Evolutionary conservation across 176 grass and related monocot genomes (phyloP).

Genomic region (Eremochloa ophiuroides): DNA sequence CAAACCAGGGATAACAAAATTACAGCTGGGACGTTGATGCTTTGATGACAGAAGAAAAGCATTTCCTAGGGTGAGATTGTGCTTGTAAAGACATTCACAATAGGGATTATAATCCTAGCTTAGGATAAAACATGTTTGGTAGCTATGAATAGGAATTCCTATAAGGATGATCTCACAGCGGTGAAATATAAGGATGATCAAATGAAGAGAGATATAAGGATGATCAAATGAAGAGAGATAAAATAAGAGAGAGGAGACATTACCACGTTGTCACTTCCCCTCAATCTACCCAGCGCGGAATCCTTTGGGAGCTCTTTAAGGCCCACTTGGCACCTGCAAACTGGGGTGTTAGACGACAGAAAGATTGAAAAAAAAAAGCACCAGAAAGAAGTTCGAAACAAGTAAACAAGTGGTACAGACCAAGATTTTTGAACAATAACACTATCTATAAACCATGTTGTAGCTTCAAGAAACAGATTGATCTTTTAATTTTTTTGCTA

Average conservation of each 20-base stretch:
- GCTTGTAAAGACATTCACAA: background rate
- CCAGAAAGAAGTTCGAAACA: background rate
- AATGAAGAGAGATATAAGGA: background rate
- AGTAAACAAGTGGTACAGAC: background rate
- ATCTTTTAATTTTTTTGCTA: background rate
- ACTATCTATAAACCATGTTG: background rate
- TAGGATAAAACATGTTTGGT: background rate
- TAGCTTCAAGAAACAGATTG: background rate
- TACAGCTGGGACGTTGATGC: background rate
- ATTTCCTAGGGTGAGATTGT: background rate
- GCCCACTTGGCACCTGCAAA: conserved; percentile 80
- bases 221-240: background rate
- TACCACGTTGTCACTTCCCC: conserved; percentile 99
- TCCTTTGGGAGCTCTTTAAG: conserved; percentile 82
- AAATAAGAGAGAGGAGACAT: conserved; percentile 11
- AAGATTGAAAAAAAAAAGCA: background rate
- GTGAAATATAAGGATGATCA: no score
- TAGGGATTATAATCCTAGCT: no score
- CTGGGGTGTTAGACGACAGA: background rate
- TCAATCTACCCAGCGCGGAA: conserved; percentile 81
- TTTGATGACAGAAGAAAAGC: background rate
- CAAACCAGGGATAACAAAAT: background rate
- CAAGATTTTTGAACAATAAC: background rate
- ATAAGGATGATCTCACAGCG: no score
- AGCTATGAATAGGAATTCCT: background rate